Percentiles rank a stretch among this genome's conserved stretches.
Conservation (phyloP, 2,329 filamentous ascomycete species). For the Cercospora sojina region DNA sequence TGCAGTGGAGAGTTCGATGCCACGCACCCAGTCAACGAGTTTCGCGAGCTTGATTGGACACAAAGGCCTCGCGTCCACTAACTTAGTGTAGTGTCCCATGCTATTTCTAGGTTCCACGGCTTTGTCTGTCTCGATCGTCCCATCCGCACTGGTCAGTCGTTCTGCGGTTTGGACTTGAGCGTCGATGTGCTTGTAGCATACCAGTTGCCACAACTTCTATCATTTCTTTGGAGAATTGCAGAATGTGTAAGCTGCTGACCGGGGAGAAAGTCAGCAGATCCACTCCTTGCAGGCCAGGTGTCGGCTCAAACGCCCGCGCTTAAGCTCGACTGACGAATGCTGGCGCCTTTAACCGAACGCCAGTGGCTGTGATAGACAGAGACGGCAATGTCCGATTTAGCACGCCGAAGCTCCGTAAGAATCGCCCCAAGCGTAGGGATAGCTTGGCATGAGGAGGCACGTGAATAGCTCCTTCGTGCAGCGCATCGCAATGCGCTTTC, state of each 20-base stretch:
- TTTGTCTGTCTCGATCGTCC: neutral
- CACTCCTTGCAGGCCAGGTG: neutral
- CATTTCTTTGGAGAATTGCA: neutral
- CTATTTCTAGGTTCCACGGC: slow-evolving; percentile 11
- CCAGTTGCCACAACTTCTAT: neutral
- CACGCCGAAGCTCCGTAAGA: neutral
- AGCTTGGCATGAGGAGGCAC: neutral
- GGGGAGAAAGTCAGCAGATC: neutral
- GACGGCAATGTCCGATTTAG: neutral
- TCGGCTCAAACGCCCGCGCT: neutral
- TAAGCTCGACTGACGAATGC: neutral
- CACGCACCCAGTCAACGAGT: slow-evolving; percentile 13
- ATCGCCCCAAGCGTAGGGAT: neutral
- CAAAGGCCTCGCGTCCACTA: slow-evolving; percentile 17
- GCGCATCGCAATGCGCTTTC: neutral
- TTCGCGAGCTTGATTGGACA: slow-evolving; percentile 20
- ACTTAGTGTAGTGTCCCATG: slow-evolving; percentile 16
- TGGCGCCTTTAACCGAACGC: slow-evolving; percentile 9
- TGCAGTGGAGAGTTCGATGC: slow-evolving; percentile 16
- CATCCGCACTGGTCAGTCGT: neutral
- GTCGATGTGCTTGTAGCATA: neutral
- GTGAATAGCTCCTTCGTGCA: neutral
- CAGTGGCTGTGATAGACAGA: slow-evolving; percentile 2
- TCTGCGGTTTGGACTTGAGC: neutral
- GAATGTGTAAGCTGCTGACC: neutral